Conservation (phyloP, 208 protist species). For the Trypanosoma cruzi region DNA sequence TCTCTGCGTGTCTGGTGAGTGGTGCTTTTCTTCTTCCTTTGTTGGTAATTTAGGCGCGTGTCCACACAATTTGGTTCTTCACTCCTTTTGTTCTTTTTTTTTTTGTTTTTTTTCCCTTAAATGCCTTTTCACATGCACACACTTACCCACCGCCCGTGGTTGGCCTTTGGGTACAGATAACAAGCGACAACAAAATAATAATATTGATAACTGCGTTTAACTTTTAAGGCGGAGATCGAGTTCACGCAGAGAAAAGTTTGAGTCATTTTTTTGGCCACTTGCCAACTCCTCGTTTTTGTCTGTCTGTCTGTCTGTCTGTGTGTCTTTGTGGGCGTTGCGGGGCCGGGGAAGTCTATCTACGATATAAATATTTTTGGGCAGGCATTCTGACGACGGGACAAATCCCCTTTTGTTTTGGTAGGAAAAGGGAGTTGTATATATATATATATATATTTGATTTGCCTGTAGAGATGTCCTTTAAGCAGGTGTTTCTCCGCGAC, state of each 20-base stretch:
- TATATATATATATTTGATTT: background rate
- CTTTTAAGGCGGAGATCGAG: background rate
- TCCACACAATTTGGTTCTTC: background rate
- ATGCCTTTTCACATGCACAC: background rate
- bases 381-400: background rate
- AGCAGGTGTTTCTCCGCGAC: background rate
- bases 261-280: background rate
- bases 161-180: background rate
- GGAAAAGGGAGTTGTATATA: background rate
- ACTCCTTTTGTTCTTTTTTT: conserved; percentile 5
- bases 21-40: background rate
- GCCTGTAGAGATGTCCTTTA: background rate
- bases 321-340: background rate
- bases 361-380: background rate
- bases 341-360: background rate
- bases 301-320: background rate
- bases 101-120: background rate
- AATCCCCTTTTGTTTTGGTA: background rate
- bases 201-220: background rate
- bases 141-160: background rate
- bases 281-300: background rate
- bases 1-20: background rate
- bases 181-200: background rate
- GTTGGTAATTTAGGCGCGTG: background rate
- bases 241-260: background rate